Base-by-base conservation (phyloP, 345 rosid genomes). In the Angophora floribunda region DNA sequence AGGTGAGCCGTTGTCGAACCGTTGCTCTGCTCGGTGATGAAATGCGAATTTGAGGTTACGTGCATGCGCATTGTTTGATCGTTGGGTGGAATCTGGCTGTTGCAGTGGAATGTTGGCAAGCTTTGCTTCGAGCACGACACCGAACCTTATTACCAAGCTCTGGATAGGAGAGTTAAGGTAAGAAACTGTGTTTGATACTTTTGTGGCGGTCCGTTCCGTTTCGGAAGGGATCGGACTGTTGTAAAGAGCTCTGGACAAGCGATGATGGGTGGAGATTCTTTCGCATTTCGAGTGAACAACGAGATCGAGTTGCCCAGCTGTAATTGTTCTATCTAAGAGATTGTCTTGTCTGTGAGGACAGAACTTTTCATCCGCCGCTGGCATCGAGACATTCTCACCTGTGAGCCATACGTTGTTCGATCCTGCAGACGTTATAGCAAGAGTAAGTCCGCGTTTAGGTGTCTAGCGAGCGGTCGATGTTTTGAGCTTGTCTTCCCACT, bases 71-170 rank as follows among this genome's bases (percentile, higher is more conserved):
- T 70, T 70, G 17, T 70, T 70, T 70, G 45, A 17, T 70, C 24
- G 8, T 32, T 5, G 17, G 1, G 9, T 36, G 49, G 26, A 75
- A 75, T 75, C 84, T 88, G 79, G 51, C 88, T 88, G 28, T 89
- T 89, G 91, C 89, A 97, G 98, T 97, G 98, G 99, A 88, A 96
- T 65, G 93, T 96, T 87, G 90, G 93, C 67, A 96, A 87, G 87
- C 96, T 97, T 85, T 97, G 98, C 93, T 95, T 94, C 89, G 99
- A 97, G 88, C 92, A 92, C 91, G 99, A 97, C 87, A 95, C 97
- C 4, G 98, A 97, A 49, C 98, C 98, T 1, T 96, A 97, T 91
- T 97, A 96, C 91, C 99, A 94, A 91, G 96, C 93, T 84, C 61
- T 97, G 63, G 97, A 96, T 91, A 51, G 57, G 47, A 94, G 89